phyloP scores from a whole-genome alignment of 306 rosid species.

The Rosa chinensis region DNA sequence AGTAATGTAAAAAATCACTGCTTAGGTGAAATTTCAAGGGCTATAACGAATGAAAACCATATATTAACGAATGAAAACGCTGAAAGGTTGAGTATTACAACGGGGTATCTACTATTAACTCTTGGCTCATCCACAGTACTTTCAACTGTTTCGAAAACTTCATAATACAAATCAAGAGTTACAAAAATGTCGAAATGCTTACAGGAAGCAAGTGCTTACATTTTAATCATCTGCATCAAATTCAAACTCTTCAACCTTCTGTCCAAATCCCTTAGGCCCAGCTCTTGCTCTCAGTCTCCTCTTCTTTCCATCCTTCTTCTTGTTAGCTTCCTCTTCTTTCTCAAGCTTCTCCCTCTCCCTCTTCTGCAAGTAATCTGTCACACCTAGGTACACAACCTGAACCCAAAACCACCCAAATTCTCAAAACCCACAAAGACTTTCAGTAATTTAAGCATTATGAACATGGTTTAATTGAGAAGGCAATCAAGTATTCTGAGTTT shows the following conservation, averaged over 20 bases:
- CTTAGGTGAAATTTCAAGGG: neutral
- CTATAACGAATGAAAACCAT: neutral
- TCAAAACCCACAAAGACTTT: neutral
- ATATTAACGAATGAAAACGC: neutral
- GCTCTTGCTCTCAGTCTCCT: slow-evolving; percentile 57
- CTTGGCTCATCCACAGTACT: neutral
- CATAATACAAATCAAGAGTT: neutral
- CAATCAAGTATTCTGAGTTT: slow-evolving; percentile 7
- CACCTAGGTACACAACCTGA: slow-evolving; percentile 80
- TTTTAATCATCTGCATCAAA: slow-evolving; percentile 27
- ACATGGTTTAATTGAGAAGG: neutral
- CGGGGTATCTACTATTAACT: neutral
- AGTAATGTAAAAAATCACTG: neutral
- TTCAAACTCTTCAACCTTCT: slow-evolving; percentile 44
- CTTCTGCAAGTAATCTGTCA: slow-evolving; percentile 79
- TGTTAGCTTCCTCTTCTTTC: slow-evolving; percentile 59
- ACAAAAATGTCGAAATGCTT: neutral
- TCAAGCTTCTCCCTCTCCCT: slow-evolving; percentile 84
- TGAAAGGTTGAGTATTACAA: neutral
- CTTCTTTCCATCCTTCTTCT: slow-evolving; percentile 43
- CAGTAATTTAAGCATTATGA: neutral
- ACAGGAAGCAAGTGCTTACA: neutral
- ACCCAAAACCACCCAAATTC: neutral
- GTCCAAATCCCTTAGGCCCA: slow-evolving; percentile 83
- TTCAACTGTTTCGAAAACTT: neutral